Evolutionary conservation across 2,329 filamentous ascomycete genomes (phyloP), one percentile per base, ranked within the genome.

Genomic region (Penicillium sp.): DNA sequence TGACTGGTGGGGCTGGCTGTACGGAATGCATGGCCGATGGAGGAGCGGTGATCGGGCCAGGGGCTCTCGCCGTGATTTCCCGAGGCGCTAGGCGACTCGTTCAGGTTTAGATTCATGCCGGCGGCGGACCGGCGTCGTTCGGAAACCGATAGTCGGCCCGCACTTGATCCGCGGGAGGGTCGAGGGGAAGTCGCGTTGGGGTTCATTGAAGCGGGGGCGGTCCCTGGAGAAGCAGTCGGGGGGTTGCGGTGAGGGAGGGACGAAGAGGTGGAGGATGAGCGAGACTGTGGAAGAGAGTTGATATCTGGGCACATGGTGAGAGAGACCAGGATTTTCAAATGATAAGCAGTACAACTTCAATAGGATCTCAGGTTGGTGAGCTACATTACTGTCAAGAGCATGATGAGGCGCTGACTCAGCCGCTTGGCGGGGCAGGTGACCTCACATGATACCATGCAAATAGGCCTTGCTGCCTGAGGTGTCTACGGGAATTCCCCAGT

Each of bases 251-350:
- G 60, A 52, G 70, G 70, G 39, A 70, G 66, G 27, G 63, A 69
- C 31, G 75, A 73, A 33, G 75, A 76, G 37, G 71, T 68, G 14
- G 75, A 73, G 33, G 73, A 70, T 5, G 77, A 79, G 60, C 79
- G 79, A 29, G 85, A 87, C 37, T 80, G 76, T 43, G 86, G 84
- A 57, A 91, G 80, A 7, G 87, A 87, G 79, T 91, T 90, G 70
- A 91, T 82, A 76, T 91, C 89, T 50, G 89, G 88, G 63, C 87
- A 84, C 88, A 91, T 90, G 54, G 22, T 55, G 41, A 24, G 19
- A n/a, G 13, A 19, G n/a, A 6, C 27, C 39, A 44, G 24, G 19
- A 44, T 31, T 43, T 43, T 7, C 31, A n/a, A 31, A 24, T 39
- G 49, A 47, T 29, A 53, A 14, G 21, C n/a, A 11, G 8, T 47